These are phyloP conservation scores for Exserohilum turcica DNA, from an alignment of 2,329 filamentous ascomycete species.

Conservation along the genomic window DNA sequence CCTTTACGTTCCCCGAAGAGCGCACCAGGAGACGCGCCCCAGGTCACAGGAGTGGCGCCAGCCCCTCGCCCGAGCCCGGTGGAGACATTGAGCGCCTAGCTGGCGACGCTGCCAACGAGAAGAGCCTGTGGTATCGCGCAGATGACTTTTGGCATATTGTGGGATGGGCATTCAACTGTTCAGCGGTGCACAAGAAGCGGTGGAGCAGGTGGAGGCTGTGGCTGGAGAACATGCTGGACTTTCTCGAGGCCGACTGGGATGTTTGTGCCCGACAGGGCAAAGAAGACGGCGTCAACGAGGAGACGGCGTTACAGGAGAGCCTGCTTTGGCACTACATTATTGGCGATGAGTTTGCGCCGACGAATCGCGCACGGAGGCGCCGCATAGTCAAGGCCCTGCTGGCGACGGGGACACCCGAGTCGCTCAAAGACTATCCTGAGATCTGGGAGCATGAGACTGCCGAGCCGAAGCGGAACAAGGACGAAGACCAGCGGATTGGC, in stretches of 20 bases:
- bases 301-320: conserved; percentile 54
- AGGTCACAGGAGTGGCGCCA: conserved; percentile 28
- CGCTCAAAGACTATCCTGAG: conserved; percentile 63
- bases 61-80: conserved; percentile 37
- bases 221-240: conserved; percentile 79
- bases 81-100: conserved; percentile 47
- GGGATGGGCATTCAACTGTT: conserved; percentile 94
- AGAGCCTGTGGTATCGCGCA: conserved; percentile 74
- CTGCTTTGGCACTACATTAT: conserved; percentile 66
- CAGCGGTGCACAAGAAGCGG: conserved; percentile 69
- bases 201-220: conserved; percentile 84
- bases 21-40: conserved; percentile 30
- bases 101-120: conserved; percentile 62
- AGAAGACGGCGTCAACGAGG: conserved; percentile 17
- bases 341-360: conserved; percentile 40
- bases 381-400: conserved; percentile 70
- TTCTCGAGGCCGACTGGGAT: conserved; percentile 72
- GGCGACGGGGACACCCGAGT: conserved; percentile 64
- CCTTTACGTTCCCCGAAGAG: conserved; percentile 67
- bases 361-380: conserved; percentile 49
- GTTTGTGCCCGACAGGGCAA: conserved; percentile 54
- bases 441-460: conserved; percentile 71
- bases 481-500: conserved; percentile 62
- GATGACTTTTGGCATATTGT: conserved; percentile 88
- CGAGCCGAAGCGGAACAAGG: conserved; percentile 52